Evolutionary conservation across 2,329 filamentous ascomycete species (phyloP).

Genomic region (Chrysosporium queenslandicum): DNA sequence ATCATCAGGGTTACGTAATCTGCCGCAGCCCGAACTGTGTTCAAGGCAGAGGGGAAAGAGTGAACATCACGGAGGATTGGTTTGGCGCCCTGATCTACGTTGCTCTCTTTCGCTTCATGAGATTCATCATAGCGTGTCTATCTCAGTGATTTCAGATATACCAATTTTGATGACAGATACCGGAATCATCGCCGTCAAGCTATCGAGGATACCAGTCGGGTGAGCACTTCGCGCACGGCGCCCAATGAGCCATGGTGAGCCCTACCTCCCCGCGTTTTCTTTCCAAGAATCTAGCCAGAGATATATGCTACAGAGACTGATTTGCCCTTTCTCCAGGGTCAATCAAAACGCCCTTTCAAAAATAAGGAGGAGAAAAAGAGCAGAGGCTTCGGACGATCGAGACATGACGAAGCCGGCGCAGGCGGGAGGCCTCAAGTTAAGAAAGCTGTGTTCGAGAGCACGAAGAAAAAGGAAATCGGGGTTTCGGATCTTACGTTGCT

Average conservation of each 20-base stretch:
- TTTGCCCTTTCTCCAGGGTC: constrained; percentile 25
- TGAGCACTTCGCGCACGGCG: constrained; percentile 4
- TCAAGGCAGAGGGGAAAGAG: constrained; percentile 4
- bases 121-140: not conserved
- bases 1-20: constrained; percentile 13
- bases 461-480: constrained; percentile 98
- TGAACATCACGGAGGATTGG: not conserved
- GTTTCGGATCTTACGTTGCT: constrained; percentile 95
- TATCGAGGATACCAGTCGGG: not conserved
- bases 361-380: constrained; percentile 33
- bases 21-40: not conserved
- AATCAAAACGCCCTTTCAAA: constrained; percentile 36
- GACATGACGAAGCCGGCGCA: constrained; percentile 35
- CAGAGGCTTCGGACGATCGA: constrained; percentile 35
- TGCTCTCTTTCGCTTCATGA: not conserved
- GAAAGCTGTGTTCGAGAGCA: constrained; percentile 90
- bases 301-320: not conserved
- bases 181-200: not conserved
- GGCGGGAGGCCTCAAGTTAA: constrained; percentile 61
- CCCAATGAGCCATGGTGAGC: constrained; percentile 10
- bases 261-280: not conserved
- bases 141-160: not conserved
- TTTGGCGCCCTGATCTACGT: not conserved
- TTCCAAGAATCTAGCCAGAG: not conserved
- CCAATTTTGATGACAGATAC: not conserved